A percentile compares a stretch with the other conserved stretches of the same genome.
These are phyloP conservation scores for Fennellomyces sp. DNA, from an alignment of 371 early-diverging fungal genomes.

Conservation along the genomic window DNA sequence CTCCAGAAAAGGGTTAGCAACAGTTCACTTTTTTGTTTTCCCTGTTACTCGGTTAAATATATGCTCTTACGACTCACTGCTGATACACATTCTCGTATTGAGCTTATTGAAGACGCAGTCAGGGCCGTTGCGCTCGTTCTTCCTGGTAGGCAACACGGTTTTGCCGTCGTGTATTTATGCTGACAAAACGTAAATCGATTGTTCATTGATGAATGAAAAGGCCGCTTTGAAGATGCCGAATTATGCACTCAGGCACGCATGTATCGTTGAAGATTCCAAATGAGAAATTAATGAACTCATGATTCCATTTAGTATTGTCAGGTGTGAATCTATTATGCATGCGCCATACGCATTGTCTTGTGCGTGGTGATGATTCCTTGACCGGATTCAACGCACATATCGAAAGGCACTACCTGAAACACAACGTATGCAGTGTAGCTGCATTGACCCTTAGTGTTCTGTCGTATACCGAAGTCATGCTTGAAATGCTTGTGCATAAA, in stretches of 20 bases:
- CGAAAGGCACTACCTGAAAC: slow-evolving; percentile 12
- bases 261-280: not conserved
- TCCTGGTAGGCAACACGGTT: slow-evolving; percentile 7
- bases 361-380: slow-evolving; percentile 1
- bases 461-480: slow-evolving; percentile 39
- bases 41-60: not conserved
- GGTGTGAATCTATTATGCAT: slow-evolving; percentile 16
- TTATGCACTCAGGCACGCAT: slow-evolving; percentile 23
- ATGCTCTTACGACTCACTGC: not conserved
- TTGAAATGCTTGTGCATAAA: slow-evolving; percentile 32
- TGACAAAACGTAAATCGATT: slow-evolving; percentile 4
- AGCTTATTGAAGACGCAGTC: slow-evolving; percentile 11
- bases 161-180: slow-evolving; percentile 3
- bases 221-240: slow-evolving; percentile 25
- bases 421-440: slow-evolving; percentile 8
- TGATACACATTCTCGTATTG: slow-evolving; percentile 7
- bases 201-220: slow-evolving; percentile 1
- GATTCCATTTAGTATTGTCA: slow-evolving; percentile 14
- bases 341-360: slow-evolving; percentile 18
- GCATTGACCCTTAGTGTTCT: slow-evolving; percentile 31
- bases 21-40: not conserved
- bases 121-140: slow-evolving; percentile 7
- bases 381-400: slow-evolving; percentile 31
- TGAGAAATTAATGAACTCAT: not conserved
- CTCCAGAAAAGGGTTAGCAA: not conserved